phyloP scores from a whole-genome alignment of 345 rosid genomes.

The Zanthoxylum bungeanum region DNA sequence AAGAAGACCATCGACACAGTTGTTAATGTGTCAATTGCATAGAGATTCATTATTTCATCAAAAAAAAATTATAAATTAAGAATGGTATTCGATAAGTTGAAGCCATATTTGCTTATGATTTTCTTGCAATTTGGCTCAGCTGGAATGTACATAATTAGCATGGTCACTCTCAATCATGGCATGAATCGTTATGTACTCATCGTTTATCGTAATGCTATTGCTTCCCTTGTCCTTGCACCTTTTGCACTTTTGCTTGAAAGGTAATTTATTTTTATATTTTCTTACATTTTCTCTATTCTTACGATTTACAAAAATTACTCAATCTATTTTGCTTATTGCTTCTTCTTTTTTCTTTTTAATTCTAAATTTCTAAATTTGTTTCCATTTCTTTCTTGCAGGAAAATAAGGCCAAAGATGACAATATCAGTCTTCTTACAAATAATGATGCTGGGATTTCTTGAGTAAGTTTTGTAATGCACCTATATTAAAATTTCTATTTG shows the following conservation, averaged over 20 bases:
- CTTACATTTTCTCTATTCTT: no score
- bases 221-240: constrained; percentile 72
- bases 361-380: no score
- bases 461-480: constrained; percentile 34
- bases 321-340: background rate
- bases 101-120: constrained; percentile 69
- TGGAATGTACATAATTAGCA: constrained; percentile 60
- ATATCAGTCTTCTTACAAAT: constrained; percentile 53
- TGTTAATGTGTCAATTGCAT: no score
- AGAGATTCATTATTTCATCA: background rate
- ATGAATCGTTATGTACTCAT: constrained; percentile 72
- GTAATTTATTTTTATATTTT: background rate
- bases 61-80: constrained; percentile 11
- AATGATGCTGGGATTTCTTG: constrained; percentile 57
- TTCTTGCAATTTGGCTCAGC: constrained; percentile 66
- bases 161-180: constrained; percentile 64
- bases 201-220: constrained; percentile 68
- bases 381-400: constrained; percentile 37
- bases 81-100: constrained; percentile 23
- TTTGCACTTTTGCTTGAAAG: constrained; percentile 74
- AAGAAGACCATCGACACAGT: background rate
- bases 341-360: background rate
- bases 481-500: background rate
- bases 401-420: constrained; percentile 78
- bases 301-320: background rate